Conservation (phyloP, 257 asterid species). For the Sherardia arvensis region DNA sequence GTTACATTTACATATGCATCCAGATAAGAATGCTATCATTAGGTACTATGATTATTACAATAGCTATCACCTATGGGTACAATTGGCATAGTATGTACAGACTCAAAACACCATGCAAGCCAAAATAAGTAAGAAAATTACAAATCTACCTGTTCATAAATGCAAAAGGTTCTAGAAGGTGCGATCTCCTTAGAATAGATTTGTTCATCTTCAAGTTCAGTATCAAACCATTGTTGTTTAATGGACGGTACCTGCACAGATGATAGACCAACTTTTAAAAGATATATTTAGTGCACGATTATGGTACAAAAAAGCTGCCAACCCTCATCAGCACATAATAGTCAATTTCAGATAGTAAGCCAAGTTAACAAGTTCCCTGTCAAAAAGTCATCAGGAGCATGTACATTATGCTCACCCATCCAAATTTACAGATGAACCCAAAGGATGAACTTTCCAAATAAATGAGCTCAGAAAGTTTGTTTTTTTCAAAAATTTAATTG, state of each 20-base stretch:
- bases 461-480: background rate
- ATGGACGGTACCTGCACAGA: conserved; percentile 65
- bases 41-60: no score
- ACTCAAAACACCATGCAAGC: background rate
- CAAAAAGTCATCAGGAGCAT: background rate
- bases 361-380: background rate
- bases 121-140: background rate
- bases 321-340: background rate
- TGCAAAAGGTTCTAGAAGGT: conserved; percentile 79
- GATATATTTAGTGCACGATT: background rate
- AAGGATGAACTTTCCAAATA: background rate
- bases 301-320: background rate
- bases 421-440: background rate
- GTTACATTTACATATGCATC: background rate
- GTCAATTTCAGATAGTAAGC: background rate
- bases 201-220: conserved; percentile 33
- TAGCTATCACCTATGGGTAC: no score
- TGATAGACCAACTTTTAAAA: background rate
- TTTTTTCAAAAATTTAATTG: no score
- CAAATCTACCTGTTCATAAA: conserved; percentile 61
- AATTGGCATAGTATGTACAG: background rate
- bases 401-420: background rate
- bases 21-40: background rate
- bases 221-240: conserved; percentile 86
- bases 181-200: conserved; percentile 59